Percentiles rank a stretch among this genome's conserved stretches.
Evolutionary conservation across 179 eudicot genomes (phyloP).

Genomic region (Spergularia azorica): DNA sequence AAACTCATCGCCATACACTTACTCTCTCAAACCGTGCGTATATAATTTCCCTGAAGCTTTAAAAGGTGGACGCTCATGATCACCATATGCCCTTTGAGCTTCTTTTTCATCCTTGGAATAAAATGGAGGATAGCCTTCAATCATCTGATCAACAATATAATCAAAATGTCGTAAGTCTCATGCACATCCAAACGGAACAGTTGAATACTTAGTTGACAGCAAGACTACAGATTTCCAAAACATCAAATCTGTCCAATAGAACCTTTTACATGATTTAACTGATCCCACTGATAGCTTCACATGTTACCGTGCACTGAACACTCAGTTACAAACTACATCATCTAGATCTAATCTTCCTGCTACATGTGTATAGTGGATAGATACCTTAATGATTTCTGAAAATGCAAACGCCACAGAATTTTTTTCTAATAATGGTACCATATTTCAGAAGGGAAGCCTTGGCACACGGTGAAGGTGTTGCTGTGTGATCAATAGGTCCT

Average conservation of each 20-base stretch:
- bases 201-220: neutral
- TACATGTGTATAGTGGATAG: too few relatives aligned
- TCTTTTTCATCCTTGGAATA: constrained; percentile 47
- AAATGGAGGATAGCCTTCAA: constrained; percentile 94
- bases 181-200: neutral
- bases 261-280: neutral
- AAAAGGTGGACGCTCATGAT: constrained; percentile 82
- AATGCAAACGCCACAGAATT: too few relatives aligned
- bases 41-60: constrained; percentile 68
- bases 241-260: neutral
- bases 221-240: too few relatives aligned
- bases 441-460: too few relatives aligned
- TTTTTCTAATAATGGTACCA: too few relatives aligned
- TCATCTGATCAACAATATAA: constrained; percentile 62
- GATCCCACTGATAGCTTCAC: neutral
- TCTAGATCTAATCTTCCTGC: too few relatives aligned
- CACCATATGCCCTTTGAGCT: constrained; percentile 65
- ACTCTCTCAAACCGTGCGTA: constrained; percentile 81
- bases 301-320: too few relatives aligned
- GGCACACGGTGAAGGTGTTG: too few relatives aligned
- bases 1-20: constrained; percentile 30
- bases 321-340: too few relatives aligned
- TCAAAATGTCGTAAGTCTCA: neutral
- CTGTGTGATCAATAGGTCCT: too few relatives aligned
- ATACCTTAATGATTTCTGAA: too few relatives aligned